Evolutionary conservation across 306 rosid species (phyloP).

Genomic region (Medicago ruthenica): DNA sequence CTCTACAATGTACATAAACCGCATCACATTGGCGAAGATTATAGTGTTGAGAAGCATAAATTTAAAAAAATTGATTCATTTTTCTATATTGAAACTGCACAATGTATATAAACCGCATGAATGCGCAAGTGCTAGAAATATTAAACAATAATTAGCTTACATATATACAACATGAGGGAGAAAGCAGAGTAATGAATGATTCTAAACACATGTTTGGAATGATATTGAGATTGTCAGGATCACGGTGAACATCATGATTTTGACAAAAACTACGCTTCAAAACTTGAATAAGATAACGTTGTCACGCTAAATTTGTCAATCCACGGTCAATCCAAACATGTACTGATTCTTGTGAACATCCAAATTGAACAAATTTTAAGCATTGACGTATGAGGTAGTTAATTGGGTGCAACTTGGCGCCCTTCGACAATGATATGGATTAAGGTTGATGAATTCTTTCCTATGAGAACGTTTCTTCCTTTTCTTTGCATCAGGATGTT

Average conservation of each 20-base stretch:
- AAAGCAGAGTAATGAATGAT: background rate
- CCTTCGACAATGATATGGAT: constrained; percentile 61
- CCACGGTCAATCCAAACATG: background rate
- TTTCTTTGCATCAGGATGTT: constrained; percentile 62
- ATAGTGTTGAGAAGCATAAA: background rate
- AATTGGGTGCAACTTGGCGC: constrained; percentile 59
- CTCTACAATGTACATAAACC: too few species aligned
- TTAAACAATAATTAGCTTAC: background rate
- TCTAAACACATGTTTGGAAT: background rate
- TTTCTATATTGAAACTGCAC: constrained; percentile 3
- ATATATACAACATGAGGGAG: background rate
- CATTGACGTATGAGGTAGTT: constrained; percentile 58
- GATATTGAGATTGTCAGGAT: background rate
- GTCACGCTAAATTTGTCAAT: background rate
- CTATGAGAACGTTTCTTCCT: constrained; percentile 65
- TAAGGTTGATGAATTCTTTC: constrained; percentile 42
- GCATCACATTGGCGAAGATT: too few species aligned
- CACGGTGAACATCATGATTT: background rate
- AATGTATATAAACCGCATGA: constrained; percentile 1
- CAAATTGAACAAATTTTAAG: constrained; percentile 23
- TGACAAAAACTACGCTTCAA: background rate
- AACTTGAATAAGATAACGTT: background rate
- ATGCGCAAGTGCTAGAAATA: background rate
- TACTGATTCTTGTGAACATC: background rate
- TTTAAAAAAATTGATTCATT: constrained; percentile 1